Evolutionary conservation across 345 rosid genomes (phyloP), one percentile per base, ranked within the genome.

Genomic region (Acer negundo): DNA sequence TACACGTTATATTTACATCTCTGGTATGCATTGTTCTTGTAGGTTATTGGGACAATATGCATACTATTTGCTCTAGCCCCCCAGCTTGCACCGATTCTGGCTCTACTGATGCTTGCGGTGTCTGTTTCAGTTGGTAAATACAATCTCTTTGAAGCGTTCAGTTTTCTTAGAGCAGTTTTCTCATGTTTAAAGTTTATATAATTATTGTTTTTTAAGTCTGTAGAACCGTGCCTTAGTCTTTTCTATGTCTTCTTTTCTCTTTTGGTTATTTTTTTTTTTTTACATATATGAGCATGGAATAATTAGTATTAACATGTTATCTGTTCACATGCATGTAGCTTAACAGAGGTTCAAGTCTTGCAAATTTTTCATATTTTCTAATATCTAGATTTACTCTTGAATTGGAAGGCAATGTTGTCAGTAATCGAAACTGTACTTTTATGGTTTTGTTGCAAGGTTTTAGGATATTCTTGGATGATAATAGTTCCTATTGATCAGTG

Each of bases 51-150:
- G 77, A 92, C 97, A 22, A 81, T 92, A 53, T 90, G 86, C 92
- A 93, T 93, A 78, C 82, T 92, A 7, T 95, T 95, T 80, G 68
- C 86, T 62, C 80, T 95, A 10, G 90, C 99, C 69, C 97, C 99
- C 5, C 97, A 90, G 79, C 92, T 93, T 75, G 98, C 99, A 7
- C 99, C 99, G 38, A 86, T 93, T 81, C 86, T 95, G 56, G 99
- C 95, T 24, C 40, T 89, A 15, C 82, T 95, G 79, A 84, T 90
- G 90, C 89, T 95, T 44, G 81, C 92, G 23, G 93, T 95, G 53
- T 95, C 97, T 55, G 67, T 85, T 83, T 90, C 88, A 80, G 95
- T 91, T 84, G 98, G 99, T 95, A 90, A 82, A 63, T 70, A 76
- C 63, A n/a, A 65, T 62, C 53, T 74, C 74, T 75, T 73, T 17